Conservation (phyloP, 768 basidiomycete genomes). For the Dictyophora rubrovolvata region DNA sequence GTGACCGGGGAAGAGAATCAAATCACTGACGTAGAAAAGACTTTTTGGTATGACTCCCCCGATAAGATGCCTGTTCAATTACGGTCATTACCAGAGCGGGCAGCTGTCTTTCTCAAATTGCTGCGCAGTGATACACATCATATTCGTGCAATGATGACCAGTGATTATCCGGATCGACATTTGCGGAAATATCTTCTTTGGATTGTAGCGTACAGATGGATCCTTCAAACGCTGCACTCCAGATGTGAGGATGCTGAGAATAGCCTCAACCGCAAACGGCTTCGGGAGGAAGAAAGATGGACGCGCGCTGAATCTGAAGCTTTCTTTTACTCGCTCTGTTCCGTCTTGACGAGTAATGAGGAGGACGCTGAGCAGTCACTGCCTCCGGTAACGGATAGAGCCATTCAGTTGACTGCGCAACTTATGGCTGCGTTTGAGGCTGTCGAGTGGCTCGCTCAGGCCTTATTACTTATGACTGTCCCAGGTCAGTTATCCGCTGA, state of each 20-base stretch:
- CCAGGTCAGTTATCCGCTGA: constrained; percentile 12
- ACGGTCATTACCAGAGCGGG: constrained; percentile 37
- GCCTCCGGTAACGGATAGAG: constrained; percentile 12
- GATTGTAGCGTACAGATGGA: constrained; percentile 55
- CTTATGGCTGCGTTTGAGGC: constrained; percentile 46
- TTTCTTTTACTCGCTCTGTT: constrained; percentile 43
- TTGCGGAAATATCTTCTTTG: constrained; percentile 28
- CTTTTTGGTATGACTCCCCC: constrained; percentile 20
- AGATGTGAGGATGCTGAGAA: constrained; percentile 36
- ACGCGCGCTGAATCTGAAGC: constrained; percentile 49
- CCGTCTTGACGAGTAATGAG: not conserved
- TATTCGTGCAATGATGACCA: constrained; percentile 33
- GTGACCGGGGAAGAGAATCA: constrained; percentile 48
- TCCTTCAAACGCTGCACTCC: constrained; percentile 37
- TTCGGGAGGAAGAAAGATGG: constrained; percentile 63
- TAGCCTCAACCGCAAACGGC: constrained; percentile 30
- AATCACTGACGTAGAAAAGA: constrained; percentile 39
- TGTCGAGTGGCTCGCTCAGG: constrained; percentile 50
- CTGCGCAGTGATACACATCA: constrained; percentile 43
- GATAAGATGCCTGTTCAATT: constrained; percentile 37
- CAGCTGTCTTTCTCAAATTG: constrained; percentile 45
- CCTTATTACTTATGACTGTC: constrained; percentile 42
- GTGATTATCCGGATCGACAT: not conserved
- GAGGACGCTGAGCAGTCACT: constrained; percentile 15
- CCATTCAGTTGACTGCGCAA: constrained; percentile 58